Conservation (phyloP, 179 eudicot genomes). For the Carnegiea gigantea region DNA sequence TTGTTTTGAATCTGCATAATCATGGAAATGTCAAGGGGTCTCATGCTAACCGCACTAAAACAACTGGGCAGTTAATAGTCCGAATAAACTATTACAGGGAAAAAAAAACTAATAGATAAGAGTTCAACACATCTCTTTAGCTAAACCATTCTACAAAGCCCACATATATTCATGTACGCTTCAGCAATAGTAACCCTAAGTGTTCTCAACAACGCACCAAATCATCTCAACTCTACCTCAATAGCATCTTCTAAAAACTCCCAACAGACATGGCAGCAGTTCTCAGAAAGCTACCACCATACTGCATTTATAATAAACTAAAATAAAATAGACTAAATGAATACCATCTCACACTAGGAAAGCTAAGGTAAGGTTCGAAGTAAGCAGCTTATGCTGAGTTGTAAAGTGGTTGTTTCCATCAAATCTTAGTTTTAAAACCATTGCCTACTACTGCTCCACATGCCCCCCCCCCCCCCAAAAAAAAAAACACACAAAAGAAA, state of each 20-base stretch:
- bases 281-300: background rate
- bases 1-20: too few species aligned
- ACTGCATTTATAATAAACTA: background rate
- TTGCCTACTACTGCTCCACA: too few species aligned
- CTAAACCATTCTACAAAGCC: background rate
- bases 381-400: background rate
- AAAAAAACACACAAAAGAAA: too few species aligned
- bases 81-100: too few species aligned
- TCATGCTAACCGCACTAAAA: too few species aligned
- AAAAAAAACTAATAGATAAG: too few species aligned
- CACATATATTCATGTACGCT: background rate
- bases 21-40: too few species aligned
- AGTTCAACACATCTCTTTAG: too few species aligned
- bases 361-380: background rate
- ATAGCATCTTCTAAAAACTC: background rate
- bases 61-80: too few species aligned
- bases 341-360: background rate
- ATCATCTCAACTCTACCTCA: background rate
- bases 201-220: background rate
- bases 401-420: background rate
- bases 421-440: background rate
- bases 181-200: background rate
- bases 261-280: background rate
- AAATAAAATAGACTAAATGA: background rate
- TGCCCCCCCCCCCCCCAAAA: too few species aligned